These are phyloP conservation scores for Blastocystis sp. DNA, from an alignment of 352 stramenopile species.

Conservation along the genomic window DNA sequence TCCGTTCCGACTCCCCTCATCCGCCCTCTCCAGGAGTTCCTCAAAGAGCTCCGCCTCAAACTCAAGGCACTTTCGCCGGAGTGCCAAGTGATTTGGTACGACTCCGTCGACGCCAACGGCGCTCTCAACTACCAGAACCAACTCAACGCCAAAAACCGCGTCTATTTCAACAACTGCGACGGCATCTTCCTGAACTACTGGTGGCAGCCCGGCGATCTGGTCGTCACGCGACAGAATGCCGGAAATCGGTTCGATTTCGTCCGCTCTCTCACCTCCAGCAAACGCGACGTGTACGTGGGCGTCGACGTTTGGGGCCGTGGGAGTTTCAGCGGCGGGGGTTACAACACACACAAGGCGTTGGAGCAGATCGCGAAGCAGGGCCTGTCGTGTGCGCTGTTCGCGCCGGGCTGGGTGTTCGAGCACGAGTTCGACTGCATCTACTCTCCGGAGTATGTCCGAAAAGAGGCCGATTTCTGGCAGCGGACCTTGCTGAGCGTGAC, in stretches of 20 bases:
- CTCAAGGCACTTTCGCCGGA: not conserved
- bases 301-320: constrained; percentile 49
- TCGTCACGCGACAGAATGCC: not conserved
- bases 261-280: not conserved
- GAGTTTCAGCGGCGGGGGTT: constrained; percentile 35
- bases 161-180: constrained; percentile 26
- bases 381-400: constrained; percentile 34
- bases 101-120: constrained; percentile 36
- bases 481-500: not conserved
- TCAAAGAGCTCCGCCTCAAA: constrained; percentile 21
- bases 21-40: not conserved
- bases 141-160: constrained; percentile 23
- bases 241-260: not conserved
- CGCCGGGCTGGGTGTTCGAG: constrained; percentile 54
- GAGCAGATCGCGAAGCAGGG: not conserved
- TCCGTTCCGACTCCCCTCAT: constrained; percentile 1
- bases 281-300: constrained; percentile 41
- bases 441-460: not conserved
- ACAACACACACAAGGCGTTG: constrained; percentile 3
- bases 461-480: constrained; percentile 57
- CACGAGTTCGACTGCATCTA: constrained; percentile 25
- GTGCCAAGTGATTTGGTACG: constrained; percentile 49
- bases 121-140: constrained; percentile 64
- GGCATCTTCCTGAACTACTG: constrained; percentile 65
- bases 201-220: constrained; percentile 17